Base-by-base conservation (phyloP, 2,329 filamentous ascomycete genomes). In the Pseudophaeomoniella oleicola region DNA sequence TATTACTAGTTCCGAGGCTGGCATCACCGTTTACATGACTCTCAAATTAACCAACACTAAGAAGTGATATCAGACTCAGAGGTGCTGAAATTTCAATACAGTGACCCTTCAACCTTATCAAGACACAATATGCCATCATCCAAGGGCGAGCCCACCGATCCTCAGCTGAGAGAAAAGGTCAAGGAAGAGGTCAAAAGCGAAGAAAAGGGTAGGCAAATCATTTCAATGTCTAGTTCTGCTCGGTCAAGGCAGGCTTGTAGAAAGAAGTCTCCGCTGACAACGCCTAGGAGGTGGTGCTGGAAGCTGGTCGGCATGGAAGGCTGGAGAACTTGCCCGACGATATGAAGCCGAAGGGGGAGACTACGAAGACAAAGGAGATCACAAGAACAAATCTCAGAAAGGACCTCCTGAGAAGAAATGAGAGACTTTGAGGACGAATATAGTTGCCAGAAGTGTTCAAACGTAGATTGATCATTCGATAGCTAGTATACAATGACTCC, bases 261-360 rank as follows among this genome's bases (percentile, higher is more conserved):
- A n/a, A n/a, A n/a, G n/a, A n/a, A n/a, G n/a, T 9, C 32, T 18
- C n/a, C 33, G 15, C 17, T 36, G 12, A 16, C n/a, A 5, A 15
- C 32, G 9, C 11, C 17, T 17, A 43, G 41, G 43, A 14, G 43
- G 44, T 16, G 44, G 43, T 16, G 35, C 37, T 37, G 46, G 46
- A 6, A 45, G 39, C 17, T 45, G 43, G 44, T 47, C 44, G 17
- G 45, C 45, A 33, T 47, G 44, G 45, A 47, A 46, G 37, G 45
- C 45, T 13, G 44, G 44, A 13, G 45, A 46, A 40, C 15, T 46
- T 30, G 39, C 44, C 13, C 37, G 41, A 9, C 32, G 42, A 13
- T 46, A 46, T 36, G 42, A 46, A 31, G 45, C 37, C 3, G 12
- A 41, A 17, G 41, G 41, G 4, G 45, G 44, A 11, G 44, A 44